Conservation (phyloP, 1,284 basidiomycete genomes). For the Leccinum holopus region DNA sequence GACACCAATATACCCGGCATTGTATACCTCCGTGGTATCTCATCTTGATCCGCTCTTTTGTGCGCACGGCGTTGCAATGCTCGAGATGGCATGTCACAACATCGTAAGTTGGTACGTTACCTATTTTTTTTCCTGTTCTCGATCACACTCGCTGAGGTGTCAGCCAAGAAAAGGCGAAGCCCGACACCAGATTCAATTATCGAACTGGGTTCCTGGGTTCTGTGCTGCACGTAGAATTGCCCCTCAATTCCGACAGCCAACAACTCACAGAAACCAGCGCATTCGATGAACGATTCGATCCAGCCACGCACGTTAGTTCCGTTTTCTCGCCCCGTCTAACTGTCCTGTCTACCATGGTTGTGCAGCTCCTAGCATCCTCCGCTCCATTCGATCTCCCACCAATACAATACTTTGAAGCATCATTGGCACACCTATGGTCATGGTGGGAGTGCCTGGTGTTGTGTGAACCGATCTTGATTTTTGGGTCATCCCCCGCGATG, state of each 20-base stretch:
- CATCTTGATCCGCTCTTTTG: conserved; percentile 79
- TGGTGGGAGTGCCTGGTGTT: conserved; percentile 92
- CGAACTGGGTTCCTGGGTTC: conserved; percentile 78
- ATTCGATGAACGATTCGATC: conserved; percentile 48
- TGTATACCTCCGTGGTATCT: conserved; percentile 72
- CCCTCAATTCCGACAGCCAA: conserved; percentile 66
- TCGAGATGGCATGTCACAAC: conserved; percentile 85
- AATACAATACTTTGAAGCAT: conserved; percentile 71
- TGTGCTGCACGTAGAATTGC: conserved; percentile 71
- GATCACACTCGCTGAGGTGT: conserved; percentile 12
- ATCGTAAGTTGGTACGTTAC: conserved; percentile 76
- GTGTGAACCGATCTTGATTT: conserved; percentile 87
- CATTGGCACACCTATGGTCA: conserved; percentile 82
- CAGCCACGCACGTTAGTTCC: conserved; percentile 44
- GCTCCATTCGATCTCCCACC: conserved; percentile 69
- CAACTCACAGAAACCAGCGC: conserved; percentile 60
- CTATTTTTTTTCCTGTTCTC: neutral
- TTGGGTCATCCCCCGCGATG: conserved; percentile 75
- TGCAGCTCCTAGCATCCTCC: conserved; percentile 76
- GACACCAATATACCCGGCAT: conserved; percentile 80
- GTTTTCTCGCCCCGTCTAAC: neutral
- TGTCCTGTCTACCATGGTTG: neutral
- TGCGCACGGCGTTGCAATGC: conserved; percentile 71
- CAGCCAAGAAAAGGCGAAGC: conserved; percentile 67
- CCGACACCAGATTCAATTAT: conserved; percentile 59